Evolutionary conservation across 495 filamentous ascomycete genomes (phyloP), one percentile per base, ranked within the genome.

Genomic region (Darksidea phi): DNA sequence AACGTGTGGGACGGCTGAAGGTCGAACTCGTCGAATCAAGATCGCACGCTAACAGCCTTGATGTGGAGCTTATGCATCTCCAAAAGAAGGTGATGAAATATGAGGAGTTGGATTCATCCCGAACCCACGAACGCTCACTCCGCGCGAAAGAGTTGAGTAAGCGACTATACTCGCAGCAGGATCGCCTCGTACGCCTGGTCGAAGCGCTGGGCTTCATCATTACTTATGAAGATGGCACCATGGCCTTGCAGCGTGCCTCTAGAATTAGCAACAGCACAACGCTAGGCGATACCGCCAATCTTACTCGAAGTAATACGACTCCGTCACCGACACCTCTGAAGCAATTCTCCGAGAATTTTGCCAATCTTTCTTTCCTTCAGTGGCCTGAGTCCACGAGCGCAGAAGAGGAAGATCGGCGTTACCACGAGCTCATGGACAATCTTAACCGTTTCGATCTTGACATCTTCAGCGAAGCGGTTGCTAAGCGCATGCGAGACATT

Each of bases 401-500:
- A 1, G 85, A 86, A 34, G 78, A 82, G 20, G 90, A 95, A 70
- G 77, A 83, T 11, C 76, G 81, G 45, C 86, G 83, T 50, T 99
- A 91, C 61, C 76, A 80, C 13, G 79, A 82, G 7, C 95, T 87
- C 64, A 77, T 95, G 42, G 77, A 84, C 47, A 81, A 80, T 2
- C 75, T 96, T 3, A 80, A 84, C 6, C 81, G 80, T 28, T 93
- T 97, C 67, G 88, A 95, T 68, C 80, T 93, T 23, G 88, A 95
- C 53, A 79, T 81, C 18, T 93, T 95, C 67, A 82, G 83, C 25
- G 93, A 97, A 38, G 81, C 87, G 1, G 80, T 97, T 18, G 84
- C 88, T 59, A 93, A 90, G 66, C 88, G 93, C 6, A 77, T 95
- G 45, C 95, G 91, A 61, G 94, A 97, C 60, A 84, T 91, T 32